Evolutionary conservation across 1,284 basidiomycete genomes (phyloP), one percentile per base, ranked within the genome.

Genomic region (Leccinum ambiguum): DNA sequence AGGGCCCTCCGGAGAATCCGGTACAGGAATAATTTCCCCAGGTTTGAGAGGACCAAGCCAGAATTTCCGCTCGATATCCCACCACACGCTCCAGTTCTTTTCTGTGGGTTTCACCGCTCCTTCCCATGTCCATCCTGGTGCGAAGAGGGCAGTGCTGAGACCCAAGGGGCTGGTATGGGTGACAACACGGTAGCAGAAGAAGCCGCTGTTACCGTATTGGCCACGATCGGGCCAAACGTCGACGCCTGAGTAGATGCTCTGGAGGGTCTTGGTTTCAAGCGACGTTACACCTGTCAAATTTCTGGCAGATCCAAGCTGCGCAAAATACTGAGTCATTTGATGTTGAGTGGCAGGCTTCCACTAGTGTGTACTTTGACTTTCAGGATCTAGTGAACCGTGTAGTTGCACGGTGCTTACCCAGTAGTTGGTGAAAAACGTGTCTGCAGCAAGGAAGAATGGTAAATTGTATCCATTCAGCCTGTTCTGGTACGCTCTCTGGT

Each of bases 371-470:
- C 13, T 2, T 33, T 18, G 18, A 50, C 18, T 21, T n/a, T 70
- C 30, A 53, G 62, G 13, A 57, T 26, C 61, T 18, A 16, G 16
- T 53, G 23, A 64, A 41, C 18, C 53, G 43, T 23, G 18, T 16
- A 59, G 9, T 60, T 59, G 16, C 21, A 48, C n/a, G 7, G 39
- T 11, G 70, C 85, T 71, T 70, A 89, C 89, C 7, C 85, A 89
- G 69, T 95, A 95, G 74, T 95, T 94, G 3, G 90, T 86, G 75
- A 95, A 95, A 64, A 94, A 83, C 0, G 82, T 79, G 3, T 86
- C 84, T 0, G 90, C 88, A 0, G 89, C 84, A 13, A 90, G 74
- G 78, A 93, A 92, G 78, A 92, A 94, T 0, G 89, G 86, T 1
- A 90, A 74, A 72, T 95, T 95, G 50, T 79, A 78, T 60, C 78